Evolutionary conservation across 306 rosid species (phyloP).

Genomic region (Pyrus betulifolia): DNA sequence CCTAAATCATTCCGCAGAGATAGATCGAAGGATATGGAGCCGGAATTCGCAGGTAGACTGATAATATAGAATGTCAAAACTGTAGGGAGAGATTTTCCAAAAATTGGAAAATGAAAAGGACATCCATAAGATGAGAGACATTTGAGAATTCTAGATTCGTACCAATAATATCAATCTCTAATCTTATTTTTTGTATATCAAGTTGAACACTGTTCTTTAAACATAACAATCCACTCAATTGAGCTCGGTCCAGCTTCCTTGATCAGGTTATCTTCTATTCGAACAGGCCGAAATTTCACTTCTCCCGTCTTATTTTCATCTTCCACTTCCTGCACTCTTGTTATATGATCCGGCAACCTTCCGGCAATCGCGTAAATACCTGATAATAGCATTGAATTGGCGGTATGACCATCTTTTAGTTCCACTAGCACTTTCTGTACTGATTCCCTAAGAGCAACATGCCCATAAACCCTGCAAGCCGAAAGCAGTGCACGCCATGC

Average conservation of each 20-base stretch:
- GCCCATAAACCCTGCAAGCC: slow-evolving; percentile 60
- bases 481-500: slow-evolving; percentile 73
- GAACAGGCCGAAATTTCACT: slow-evolving; percentile 9
- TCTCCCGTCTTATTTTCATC: slow-evolving; percentile 15
- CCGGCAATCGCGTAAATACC: slow-evolving; percentile 61
- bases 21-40: slow-evolving; percentile 1
- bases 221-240: slow-evolving; percentile 35
- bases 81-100: neutral
- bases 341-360: slow-evolving; percentile 41
- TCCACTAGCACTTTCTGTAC: slow-evolving; percentile 37
- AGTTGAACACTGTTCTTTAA: neutral
- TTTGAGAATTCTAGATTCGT: neutral
- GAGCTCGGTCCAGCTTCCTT: slow-evolving; percentile 60
- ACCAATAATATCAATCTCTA: neutral
- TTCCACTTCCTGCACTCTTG: slow-evolving; percentile 25
- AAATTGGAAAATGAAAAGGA: neutral
- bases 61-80: slow-evolving; percentile 16
- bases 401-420: slow-evolving; percentile 47
- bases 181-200: neutral
- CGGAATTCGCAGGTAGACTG: slow-evolving; percentile 28
- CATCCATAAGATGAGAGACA: neutral
- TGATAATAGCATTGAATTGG: slow-evolving; percentile 58
- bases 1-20: slow-evolving; percentile 18
- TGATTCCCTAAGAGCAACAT: slow-evolving; percentile 40
- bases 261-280: slow-evolving; percentile 13